These are phyloP conservation scores for Chlamydomonas reinhardtii DNA, from an alignment of 163 green algal species.

Conservation along the genomic window DNA sequence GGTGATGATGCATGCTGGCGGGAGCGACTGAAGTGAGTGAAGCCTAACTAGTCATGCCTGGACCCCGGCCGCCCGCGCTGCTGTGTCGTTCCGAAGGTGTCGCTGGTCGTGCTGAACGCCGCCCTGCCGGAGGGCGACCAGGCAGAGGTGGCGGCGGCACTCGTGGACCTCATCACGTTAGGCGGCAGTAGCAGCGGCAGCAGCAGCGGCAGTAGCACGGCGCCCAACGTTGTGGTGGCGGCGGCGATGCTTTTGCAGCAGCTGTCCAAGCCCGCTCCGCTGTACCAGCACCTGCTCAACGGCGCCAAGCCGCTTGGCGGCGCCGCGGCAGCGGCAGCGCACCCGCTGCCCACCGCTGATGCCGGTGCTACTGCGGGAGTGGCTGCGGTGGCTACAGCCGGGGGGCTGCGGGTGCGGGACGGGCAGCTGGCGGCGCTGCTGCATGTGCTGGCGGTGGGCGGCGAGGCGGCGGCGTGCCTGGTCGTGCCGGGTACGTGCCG, in stretches of 20 bases:
- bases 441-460: conserved; percentile 23
- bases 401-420: conserved; percentile 9
- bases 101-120: conserved; percentile 25
- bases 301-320: not conserved
- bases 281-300: conserved; percentile 31
- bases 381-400: not conserved
- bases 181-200: not conserved
- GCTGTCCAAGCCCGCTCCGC: not conserved
- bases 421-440: conserved; percentile 35
- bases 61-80: too few species aligned
- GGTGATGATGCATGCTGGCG: too few species aligned
- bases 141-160: conserved; percentile 33
- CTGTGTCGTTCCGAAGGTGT: not conserved
- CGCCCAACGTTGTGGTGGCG: not conserved
- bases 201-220: not conserved
- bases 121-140: conserved; percentile 13
- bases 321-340: not conserved
- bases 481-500: not conserved
- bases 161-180: not conserved
- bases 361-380: not conserved
- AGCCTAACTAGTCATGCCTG: too few species aligned
- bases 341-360: not conserved
- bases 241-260: conserved; percentile 33
- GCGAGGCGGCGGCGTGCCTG: conserved; percentile 1
- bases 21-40: too few species aligned